Evolutionary conservation across 176 grass and related monocot species (phyloP).

Genomic region (Urochloa ruziziensis): DNA sequence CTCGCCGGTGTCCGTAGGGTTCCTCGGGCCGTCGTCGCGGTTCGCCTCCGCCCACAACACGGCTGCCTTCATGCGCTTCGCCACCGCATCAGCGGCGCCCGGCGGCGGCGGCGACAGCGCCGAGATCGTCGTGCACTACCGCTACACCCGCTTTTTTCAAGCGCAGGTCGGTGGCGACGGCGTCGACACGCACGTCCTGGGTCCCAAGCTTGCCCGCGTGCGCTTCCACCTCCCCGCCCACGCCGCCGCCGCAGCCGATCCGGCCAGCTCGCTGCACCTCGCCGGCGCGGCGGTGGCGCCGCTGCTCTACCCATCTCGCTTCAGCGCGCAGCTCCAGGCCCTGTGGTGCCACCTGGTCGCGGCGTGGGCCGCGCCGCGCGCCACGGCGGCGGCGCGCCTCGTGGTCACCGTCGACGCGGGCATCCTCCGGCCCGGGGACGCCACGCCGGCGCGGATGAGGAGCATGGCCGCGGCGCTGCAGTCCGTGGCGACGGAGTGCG

Average conservation of each 20-base stretch:
- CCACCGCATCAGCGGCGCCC: background rate
- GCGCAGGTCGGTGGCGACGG: background rate
- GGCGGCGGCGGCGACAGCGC: no score
- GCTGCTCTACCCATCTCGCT: background rate
- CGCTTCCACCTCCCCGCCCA: background rate
- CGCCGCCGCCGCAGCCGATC: no score
- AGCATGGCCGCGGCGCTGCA: background rate
- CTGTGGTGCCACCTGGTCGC: background rate
- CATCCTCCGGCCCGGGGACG: background rate
- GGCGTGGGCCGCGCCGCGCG: background rate
- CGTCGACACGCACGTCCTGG: background rate
- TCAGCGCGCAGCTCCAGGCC: background rate
- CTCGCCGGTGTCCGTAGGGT: no score
- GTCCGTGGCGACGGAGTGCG: background rate
- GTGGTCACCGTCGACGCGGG: background rate
- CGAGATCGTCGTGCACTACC: background rate
- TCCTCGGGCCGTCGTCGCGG: background rate
- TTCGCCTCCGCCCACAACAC: background rate
- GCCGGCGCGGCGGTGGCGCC: background rate
- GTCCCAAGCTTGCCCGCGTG: no score
- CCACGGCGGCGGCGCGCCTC: no score
- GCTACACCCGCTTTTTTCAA: background rate
- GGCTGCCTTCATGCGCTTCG: background rate
- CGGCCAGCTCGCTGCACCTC: background rate
- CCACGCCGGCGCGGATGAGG: background rate